phyloP scores from a whole-genome alignment of 106 monocot species.

The Cymbidium sinense region DNA sequence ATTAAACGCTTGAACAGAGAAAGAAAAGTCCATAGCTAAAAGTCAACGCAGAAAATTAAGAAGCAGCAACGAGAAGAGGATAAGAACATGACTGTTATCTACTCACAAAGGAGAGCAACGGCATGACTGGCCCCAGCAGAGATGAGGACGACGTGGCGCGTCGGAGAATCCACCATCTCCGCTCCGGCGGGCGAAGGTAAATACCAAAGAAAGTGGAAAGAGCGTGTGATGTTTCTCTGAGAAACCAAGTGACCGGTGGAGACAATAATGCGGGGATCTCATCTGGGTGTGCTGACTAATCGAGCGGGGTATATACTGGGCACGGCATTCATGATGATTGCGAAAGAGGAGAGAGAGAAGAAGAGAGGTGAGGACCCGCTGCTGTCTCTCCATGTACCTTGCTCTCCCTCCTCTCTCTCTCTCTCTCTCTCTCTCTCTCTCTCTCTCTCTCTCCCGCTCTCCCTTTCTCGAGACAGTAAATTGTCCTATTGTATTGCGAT shows the following conservation, averaged over 20 bases:
- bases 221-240: neutral
- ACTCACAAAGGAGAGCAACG: conserved; percentile 78
- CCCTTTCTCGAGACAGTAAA: too few relatives aligned
- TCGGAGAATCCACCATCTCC: conserved; percentile 9
- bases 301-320: neutral
- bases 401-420: too few relatives aligned
- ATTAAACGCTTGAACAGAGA: neutral
- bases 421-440: too few relatives aligned
- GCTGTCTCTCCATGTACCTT: neutral
- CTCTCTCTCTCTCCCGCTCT: too few relatives aligned
- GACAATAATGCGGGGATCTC: neutral
- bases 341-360: neutral
- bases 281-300: neutral
- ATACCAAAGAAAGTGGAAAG: neutral
- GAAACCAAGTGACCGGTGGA: neutral
- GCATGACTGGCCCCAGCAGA: conserved; percentile 95
- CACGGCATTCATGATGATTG: neutral
- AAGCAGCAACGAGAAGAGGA: neutral
- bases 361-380: neutral
- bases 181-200: neutral
- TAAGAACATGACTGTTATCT: neutral
- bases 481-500: too few relatives aligned
- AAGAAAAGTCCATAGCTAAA: neutral
- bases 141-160: conserved; percentile 57
- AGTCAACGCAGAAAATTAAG: neutral